Base-by-base conservation (phyloP, 2,329 filamentous ascomycete species). In the Calonectria honghensis region DNA sequence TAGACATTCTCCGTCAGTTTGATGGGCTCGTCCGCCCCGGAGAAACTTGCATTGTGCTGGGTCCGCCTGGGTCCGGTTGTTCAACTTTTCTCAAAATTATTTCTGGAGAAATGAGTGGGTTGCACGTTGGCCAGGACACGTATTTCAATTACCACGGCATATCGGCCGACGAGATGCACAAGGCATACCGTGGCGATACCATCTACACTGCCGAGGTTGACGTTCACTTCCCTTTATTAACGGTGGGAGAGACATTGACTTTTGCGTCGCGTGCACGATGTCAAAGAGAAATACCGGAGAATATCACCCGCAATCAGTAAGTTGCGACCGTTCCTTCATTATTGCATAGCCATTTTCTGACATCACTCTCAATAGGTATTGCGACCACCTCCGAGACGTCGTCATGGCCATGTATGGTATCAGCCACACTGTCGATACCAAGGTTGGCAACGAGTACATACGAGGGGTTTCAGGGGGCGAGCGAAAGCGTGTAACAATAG, bases 391-490 rank as follows among this genome's bases (percentile, higher is more conserved):
- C 80, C 88, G 91, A 16, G 89, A 91, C 67, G 92, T 93, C 0
- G 85, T 95, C 65, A 84, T 95, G 81, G 61, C 59, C 35, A 73
- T 95, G 86, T 95, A 95, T 76, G 93, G 93, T 7, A 95, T 95
- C 70, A 88, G 87, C 11, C 94, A 95, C 80, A 95, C 93, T 0
- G 91, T 90, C 79, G 89, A 94, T 79, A 95, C 94, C 0, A 87
- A 91, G 2, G 93, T 95, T 4, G 94, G 94, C 32, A 91, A 95
- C 80, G 91, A 93, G 74, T 88, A 84, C 78, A 89, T 93, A 7
- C 90, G 93, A 65, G 94, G 94, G 82, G 92, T 96, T 0, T 94
- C 91, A 52, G 94, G 94, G 78, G 94, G 94, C 69, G 94, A 96
- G 84, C 87, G 94, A 32, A 95, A 95, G 83, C 92, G 94, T 81